Base-by-base conservation (phyloP, 2,329 filamentous ascomycete species). In the Fusarium equiseti region DNA sequence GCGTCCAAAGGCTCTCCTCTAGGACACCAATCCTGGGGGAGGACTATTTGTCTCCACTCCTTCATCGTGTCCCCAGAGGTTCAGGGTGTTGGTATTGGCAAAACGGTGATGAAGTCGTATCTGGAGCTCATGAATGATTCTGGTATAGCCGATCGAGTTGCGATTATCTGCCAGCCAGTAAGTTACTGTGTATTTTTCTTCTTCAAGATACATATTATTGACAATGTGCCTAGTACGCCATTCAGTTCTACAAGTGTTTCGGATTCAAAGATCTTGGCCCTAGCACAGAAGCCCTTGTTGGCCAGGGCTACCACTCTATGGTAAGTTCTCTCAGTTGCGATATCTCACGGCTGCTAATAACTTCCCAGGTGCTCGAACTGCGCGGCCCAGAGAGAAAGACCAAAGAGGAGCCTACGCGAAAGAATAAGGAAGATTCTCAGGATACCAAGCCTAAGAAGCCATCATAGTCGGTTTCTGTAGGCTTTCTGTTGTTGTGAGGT, bases 281-380 rank as follows among this genome's bases (percentile, higher is more conserved):
- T 52, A 96, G 93, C 79, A 82, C 87, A 64, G 91, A 89, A 53
- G 84, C 87, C 62, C 94, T 94, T 81, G 92, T 90, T 22, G 93
- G 93, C 40, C 92, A 93, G 32, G 90, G 89, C 20, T 97, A 94
- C 94, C 86, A 89, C 73, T 90, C 96, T 78, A 90, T 97, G 92
- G 92, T 94, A 79, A 79, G 85, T 40, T 22, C 6, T 32, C 20
- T 32, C 10, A 5, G 11, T 12, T 7, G 5, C 49, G 64, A 38
- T 32, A n/a, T 22, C 10, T 11, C 12, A 32, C 16, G 11, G 24
- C 20, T 27, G 26, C 45, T 72, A 15, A 73, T 43, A 50, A 16
- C 31, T 16, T 7, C 2, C 7, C 15, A 76, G 74, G 73, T 75
- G 27, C 73, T 76, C 44, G 73, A 76, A 27, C 59, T 76, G 13